Percentiles rank a stretch among this genome's conserved stretches.
These are phyloP conservation scores for Inga leiocalycina DNA, from an alignment of 306 rosid genomes.

Conservation along the genomic window DNA sequence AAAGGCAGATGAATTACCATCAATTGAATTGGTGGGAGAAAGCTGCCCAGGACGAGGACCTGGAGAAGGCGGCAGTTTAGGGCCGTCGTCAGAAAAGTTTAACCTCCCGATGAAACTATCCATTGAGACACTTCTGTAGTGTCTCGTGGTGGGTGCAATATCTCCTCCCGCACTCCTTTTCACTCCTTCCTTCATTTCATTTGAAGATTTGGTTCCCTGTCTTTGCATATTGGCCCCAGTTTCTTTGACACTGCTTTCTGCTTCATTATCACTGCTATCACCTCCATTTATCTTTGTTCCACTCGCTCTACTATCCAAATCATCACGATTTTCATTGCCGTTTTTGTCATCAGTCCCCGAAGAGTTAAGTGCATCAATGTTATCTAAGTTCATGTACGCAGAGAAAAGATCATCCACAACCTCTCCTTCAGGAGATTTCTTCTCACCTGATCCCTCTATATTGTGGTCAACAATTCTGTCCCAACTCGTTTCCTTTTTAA, in stretches of 20 bases:
- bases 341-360: slow-evolving; percentile 77
- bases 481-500: slow-evolving; percentile 65
- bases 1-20: slow-evolving; percentile 63
- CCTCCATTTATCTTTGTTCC: slow-evolving; percentile 85
- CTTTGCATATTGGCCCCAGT: slow-evolving; percentile 56
- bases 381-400: slow-evolving; percentile 91
- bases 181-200: slow-evolving; percentile 75
- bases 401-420: slow-evolving; percentile 84
- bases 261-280: slow-evolving; percentile 93
- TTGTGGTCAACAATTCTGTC: slow-evolving; percentile 52
- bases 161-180: slow-evolving; percentile 80
- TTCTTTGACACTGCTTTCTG: slow-evolving; percentile 83
- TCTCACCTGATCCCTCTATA: slow-evolving; percentile 78
- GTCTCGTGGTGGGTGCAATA: slow-evolving; percentile 70
- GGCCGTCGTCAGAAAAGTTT: slow-evolving; percentile 73
- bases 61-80: slow-evolving; percentile 71
- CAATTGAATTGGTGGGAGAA: slow-evolving; percentile 58
- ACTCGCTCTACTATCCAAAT: slow-evolving; percentile 95
- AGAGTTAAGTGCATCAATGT: slow-evolving; percentile 72
- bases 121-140: slow-evolving; percentile 87
- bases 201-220: slow-evolving; percentile 43
- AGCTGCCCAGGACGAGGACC: slow-evolving; percentile 57
- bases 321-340: slow-evolving; percentile 73
- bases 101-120: slow-evolving; percentile 89
- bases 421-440: slow-evolving; percentile 89